Percentiles rank a stretch among this genome's conserved stretches.
Conservation (phyloP, 2,329 filamentous ascomycete genomes). For the Trichoderma hamatum region DNA sequence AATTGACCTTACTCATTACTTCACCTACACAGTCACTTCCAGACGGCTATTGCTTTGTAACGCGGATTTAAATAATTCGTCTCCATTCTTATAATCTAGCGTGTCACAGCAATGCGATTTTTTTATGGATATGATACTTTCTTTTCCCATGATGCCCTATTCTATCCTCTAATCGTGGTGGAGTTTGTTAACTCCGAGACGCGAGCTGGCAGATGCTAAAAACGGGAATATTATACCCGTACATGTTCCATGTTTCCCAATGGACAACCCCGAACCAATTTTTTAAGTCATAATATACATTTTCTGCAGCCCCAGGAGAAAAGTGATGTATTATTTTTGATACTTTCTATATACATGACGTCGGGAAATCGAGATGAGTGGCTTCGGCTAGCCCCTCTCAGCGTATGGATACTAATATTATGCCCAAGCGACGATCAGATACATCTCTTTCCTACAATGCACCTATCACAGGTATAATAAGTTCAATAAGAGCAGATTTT, state of each 20-base stretch:
- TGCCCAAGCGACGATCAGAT: neutral
- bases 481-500: too few relatives aligned
- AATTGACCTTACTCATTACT: neutral
- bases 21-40: neutral
- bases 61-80: neutral
- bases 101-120: neutral
- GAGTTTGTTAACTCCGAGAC: slow-evolving; percentile 11
- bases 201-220: neutral
- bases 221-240: neutral
- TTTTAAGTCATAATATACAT: neutral
- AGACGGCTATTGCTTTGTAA: neutral
- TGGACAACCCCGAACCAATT: neutral
- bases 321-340: neutral
- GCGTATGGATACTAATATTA: too few relatives aligned
- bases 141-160: neutral
- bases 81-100: neutral
- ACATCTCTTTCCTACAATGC: neutral
- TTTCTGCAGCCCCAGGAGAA: neutral
- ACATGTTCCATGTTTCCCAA: neutral
- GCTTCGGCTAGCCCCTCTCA: neutral
- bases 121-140: neutral
- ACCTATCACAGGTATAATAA: neutral
- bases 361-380: neutral
- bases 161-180: neutral
- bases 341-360: neutral